Percentiles rank a stretch among this genome's conserved stretches.
phyloP scores from a whole-genome alignment of 768 basidiomycete genomes.

The Tylopilus plumbeoviolaceoides region DNA sequence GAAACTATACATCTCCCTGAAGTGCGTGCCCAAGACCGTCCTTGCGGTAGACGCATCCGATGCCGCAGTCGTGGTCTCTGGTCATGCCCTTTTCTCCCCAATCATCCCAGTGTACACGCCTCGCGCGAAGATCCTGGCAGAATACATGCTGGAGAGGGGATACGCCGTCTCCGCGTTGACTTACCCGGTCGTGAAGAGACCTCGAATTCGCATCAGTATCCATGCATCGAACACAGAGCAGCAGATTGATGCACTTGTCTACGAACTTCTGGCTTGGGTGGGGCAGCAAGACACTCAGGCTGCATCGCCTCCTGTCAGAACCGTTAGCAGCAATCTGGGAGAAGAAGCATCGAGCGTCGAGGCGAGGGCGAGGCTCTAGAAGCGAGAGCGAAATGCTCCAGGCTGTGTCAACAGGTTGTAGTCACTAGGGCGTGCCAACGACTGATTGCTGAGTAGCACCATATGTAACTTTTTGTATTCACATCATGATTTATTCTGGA shows the following conservation, averaged over 20 bases:
- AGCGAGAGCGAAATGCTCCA: no score
- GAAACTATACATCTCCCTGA: constrained; percentile 2
- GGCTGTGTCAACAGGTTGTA: no score
- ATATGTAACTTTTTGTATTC: no score
- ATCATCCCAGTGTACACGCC: constrained; percentile 20
- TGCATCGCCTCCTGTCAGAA: background rate
- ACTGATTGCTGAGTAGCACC: no score
- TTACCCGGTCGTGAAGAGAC: constrained; percentile 12
- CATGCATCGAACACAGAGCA: constrained; percentile 17
- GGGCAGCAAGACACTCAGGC: background rate
- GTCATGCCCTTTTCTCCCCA: constrained; percentile 11
- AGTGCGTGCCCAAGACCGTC: constrained; percentile 3
- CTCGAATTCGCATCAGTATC: constrained; percentile 16
- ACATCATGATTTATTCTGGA: no score
- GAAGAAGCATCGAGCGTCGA: background rate
- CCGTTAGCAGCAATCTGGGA: background rate
- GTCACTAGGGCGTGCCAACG: no score
- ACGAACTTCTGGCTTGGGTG: constrained; percentile 11
- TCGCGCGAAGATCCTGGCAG: constrained; percentile 5
- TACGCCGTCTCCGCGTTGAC: constrained; percentile 11
- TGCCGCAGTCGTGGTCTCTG: background rate
- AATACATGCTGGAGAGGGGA: constrained; percentile 15
- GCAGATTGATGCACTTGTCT: constrained; percentile 11
- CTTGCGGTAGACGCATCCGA: background rate
- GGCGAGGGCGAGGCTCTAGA: constrained; percentile 13